Evolutionary conservation across 1,284 basidiomycete species (phyloP), one percentile per base, ranked within the genome.

Genomic region (Butyriboletus appendiculatus): DNA sequence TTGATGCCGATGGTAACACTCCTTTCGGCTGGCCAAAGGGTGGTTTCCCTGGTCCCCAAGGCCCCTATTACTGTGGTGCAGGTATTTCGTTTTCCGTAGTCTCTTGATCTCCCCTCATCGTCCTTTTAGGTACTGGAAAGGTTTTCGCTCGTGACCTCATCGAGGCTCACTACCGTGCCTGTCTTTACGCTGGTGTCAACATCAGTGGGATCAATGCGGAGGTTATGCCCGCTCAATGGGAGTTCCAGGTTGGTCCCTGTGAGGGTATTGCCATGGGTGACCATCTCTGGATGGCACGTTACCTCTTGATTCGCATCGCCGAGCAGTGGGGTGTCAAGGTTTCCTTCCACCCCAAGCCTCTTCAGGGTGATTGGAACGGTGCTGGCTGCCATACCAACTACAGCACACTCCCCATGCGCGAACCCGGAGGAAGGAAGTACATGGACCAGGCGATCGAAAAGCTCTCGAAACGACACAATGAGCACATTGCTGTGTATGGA

Each of bases 201-300:
- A 98, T 98, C 80, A 96, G 94, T 60, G 97, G 97, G 72, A 98
- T 99, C 81, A 99, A 99, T 75, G 97, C 97, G 62, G 97, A 99
- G 79, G 97, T 99, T 66, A 98, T 99, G 96, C 96, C 97, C 28
- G 90, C 96, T 56, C 97, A 99, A 77, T 98, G 96, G 96, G 96
- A 99, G 80, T 99, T 97, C 91, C 97, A 99, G 77, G 95, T 99
- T 66, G 96, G 96, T 58, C 96, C 96, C 39, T 98, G 96, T 72
- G 89, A 92, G 74, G 96, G 96, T 62, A 98, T 99, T 75, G 84
- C 92, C 63, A 97, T 99, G 93, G 96, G 96, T 66, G 96, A 99
- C 76, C 95, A 97, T 77, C 87, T 97, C 67, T 96, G 92, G 92
- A 94, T 97, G 84, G 92, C 95, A 43, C 92, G 95, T 65, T 97